Base-by-base conservation (phyloP, 1,139 yeast genomes). In the Yamadazyma buinensis region DNA sequence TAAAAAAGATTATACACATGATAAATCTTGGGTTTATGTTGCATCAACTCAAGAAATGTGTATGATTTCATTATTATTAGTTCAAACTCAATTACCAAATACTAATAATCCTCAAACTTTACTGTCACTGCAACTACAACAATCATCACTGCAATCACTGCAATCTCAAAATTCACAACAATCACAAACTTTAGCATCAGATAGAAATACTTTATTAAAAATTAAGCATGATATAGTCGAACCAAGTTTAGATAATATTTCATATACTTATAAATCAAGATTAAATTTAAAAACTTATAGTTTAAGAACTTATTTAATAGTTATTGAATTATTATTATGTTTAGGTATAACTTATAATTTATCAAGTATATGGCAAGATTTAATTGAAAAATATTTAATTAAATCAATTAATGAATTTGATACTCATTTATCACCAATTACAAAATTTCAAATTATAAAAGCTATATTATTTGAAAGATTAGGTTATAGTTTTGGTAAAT, bases 41-140 rank as follows among this genome's bases (percentile, higher is more conserved):
- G 95, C 97, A 0, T 80, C 95, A 0, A 71, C 85, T 9, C 92
- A 90, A 42, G 97, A 92, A 58, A 84, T 86, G 84, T 81, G 87
- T 44, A 83, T 88, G 1, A 69, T 82, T 1, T 80, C 95, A 1
- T 64, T 83, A 29, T 59, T 90, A 7, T 67, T 92, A 61, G 84
- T 87, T 0, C 79, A 74, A 47, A 77, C 79, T 11, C 74, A 67
- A 40, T 40, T 35, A 35, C 18, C 34, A 29, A 34, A 41, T 33
- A 12, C 30, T 8, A 17, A 17, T n/a, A 29, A 15, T 23, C 32
- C 9, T 4, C 32, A 29, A 29, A 3, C 28, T 5, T 15, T 12
- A n/a, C 19, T 5, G 7, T 7, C 5, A 17, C 13, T 6, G 9
- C 13, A 23, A 23, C 4, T 24, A 13, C 27, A 13, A 17, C 11